A percentile compares a stretch with the other conserved stretches of the same genome.
Evolutionary conservation across 2,329 filamentous ascomycete genomes (phyloP).

Genomic region (Davidsoniella eucalypti): DNA sequence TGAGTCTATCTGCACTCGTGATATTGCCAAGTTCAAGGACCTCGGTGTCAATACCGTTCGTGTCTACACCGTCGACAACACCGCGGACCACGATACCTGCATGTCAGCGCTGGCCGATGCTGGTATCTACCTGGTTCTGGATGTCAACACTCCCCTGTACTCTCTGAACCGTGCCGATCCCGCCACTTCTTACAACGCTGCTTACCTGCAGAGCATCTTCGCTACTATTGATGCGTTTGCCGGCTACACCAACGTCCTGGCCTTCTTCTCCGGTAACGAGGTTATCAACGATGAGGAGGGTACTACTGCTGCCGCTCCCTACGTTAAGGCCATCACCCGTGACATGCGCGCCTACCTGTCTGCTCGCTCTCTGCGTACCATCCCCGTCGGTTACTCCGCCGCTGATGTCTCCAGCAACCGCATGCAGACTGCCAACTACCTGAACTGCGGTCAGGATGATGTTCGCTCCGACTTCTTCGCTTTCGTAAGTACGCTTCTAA

Average conservation of each 20-base stretch:
- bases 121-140: conserved; percentile 81
- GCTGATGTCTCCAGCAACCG: conserved; percentile 78
- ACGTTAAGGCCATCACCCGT: conserved; percentile 63
- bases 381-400: conserved; percentile 61
- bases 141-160: conserved; percentile 81
- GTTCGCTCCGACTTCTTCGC: conserved; percentile 78
- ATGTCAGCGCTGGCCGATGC: conserved; percentile 68
- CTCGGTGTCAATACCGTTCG: conserved; percentile 82
- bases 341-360: conserved; percentile 59
- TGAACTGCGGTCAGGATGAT: conserved; percentile 81
- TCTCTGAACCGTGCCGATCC: conserved; percentile 59
- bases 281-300: conserved; percentile 52
- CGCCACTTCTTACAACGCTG: conserved; percentile 67
- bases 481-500: conserved; percentile 27
- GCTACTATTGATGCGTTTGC: conserved; percentile 74
- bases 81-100: conserved; percentile 62
- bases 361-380: conserved; percentile 40
- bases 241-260: conserved; percentile 71
- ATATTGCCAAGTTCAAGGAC: conserved; percentile 67
- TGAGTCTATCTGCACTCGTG: conserved; percentile 51
- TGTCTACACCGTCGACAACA: conserved; percentile 87
- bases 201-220: conserved; percentile 72
- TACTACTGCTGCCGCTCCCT: conserved; percentile 50
- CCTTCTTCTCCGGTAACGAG: conserved; percentile 73
- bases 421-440: conserved; percentile 72